phyloP scores from a whole-genome alignment of 2,329 filamentous ascomycete genomes.

The Trichoderma sp. region DNA sequence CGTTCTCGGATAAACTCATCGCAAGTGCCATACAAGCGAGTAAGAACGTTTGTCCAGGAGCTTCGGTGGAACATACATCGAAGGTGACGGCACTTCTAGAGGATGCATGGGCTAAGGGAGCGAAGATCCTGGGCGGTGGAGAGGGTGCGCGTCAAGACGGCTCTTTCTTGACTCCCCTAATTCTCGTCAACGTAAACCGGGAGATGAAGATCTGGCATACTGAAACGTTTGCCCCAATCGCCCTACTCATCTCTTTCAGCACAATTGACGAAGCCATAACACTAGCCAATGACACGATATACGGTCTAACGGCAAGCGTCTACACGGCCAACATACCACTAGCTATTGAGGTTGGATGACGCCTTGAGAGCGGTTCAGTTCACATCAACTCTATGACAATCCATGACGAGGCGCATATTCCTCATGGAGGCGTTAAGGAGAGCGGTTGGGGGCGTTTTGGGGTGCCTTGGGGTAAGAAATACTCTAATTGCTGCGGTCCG shows the following conservation, averaged over 20 bases:
- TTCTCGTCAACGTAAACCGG: conserved; percentile 64
- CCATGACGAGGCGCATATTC: conserved; percentile 65
- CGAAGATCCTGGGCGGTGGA: conserved; percentile 50
- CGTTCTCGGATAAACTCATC: conserved; percentile 51
- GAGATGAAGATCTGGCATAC: conserved; percentile 75
- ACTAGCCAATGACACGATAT: conserved; percentile 80
- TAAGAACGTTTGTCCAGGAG: conserved; percentile 66
- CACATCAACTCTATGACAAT: conserved; percentile 70
- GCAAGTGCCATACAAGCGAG: conserved; percentile 48
- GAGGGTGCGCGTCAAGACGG: conserved; percentile 38
- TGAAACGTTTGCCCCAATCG: conserved; percentile 78
- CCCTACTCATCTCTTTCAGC: conserved; percentile 67
- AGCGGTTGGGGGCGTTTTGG: conserved; percentile 65
- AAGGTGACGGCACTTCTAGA: conserved; percentile 69
- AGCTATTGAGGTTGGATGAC: conserved; percentile 60
- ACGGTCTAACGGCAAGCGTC: conserved; percentile 71
- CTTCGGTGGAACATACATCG: conserved; percentile 62
- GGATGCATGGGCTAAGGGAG: conserved; percentile 71
- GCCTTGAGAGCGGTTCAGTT: conserved; percentile 68
- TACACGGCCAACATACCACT: conserved; percentile 70
- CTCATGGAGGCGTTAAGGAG: conserved; percentile 69
- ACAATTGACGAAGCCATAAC: conserved; percentile 71
- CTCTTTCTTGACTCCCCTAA: conserved; percentile 62
- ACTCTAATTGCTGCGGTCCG: background rate
- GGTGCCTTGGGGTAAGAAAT: conserved; percentile 7